Conservation (phyloP, 139 green algal species). For the Mesotaenium endlicherianum region DNA sequence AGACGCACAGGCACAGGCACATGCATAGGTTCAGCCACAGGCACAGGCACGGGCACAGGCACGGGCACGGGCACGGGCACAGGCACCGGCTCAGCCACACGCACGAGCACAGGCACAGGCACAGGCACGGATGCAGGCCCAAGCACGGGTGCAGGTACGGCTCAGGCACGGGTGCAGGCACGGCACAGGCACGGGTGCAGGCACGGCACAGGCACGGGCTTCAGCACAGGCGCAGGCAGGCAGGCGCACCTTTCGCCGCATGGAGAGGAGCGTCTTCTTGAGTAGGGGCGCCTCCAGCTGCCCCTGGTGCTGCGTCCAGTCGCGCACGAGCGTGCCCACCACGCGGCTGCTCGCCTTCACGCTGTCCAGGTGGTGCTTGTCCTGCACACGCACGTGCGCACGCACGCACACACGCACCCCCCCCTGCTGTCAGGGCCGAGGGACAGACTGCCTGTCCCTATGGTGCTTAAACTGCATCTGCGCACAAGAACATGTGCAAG, state of each 20-base stretch:
- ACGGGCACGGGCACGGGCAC: no score
- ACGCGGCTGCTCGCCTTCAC: slow-evolving; percentile 4
- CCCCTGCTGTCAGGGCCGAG: background rate
- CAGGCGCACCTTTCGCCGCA: slow-evolving; percentile 13
- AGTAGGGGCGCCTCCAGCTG: background rate
- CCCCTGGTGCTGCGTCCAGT: background rate
- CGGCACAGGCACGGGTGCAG: no score
- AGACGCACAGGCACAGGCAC: no score
- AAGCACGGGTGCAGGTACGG: no score
- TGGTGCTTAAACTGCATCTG: background rate
- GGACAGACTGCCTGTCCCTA: background rate
- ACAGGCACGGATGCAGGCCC: no score
- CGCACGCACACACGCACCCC: no score
- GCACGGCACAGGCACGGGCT: no score
- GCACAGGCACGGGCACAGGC: no score
- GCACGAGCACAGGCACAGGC: no score
- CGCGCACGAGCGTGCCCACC: background rate
- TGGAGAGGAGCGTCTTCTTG: background rate
- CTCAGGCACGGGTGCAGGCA: no score
- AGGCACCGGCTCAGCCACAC: no score
- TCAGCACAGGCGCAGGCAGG: background rate
- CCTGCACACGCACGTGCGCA: background rate
- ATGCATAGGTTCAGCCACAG: no score
- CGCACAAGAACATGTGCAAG: background rate
- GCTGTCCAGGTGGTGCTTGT: slow-evolving; percentile 27